Percentiles rank a stretch among this genome's conserved stretches.
phyloP scores from a whole-genome alignment of 1,284 basidiomycete genomes.

The Austroboletus niveus region DNA sequence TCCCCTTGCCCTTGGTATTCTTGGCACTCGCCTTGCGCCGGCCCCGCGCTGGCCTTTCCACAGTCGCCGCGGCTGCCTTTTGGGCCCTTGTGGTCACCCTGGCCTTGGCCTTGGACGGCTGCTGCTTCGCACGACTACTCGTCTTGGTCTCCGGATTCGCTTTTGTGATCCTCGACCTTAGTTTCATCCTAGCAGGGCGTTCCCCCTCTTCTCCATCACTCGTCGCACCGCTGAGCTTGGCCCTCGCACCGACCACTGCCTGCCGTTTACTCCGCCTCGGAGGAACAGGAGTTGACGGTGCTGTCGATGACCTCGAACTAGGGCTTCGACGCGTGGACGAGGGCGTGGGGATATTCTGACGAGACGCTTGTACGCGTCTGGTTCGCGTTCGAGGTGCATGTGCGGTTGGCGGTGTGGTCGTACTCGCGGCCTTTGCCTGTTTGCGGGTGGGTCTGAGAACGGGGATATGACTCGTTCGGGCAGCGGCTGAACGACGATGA shows the following conservation, averaged over 20 bases:
- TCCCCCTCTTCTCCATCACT: constrained; percentile 7
- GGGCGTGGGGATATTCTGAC: constrained; percentile 26
- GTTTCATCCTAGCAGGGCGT: constrained; percentile 13
- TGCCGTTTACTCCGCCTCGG: constrained; percentile 29
- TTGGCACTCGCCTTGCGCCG: constrained; percentile 16
- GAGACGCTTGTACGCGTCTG: constrained; percentile 16
- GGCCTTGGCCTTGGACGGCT: constrained; percentile 4
- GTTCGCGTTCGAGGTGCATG: constrained; percentile 1
- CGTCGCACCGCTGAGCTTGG: constrained; percentile 2
- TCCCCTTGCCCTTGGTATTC: constrained; percentile 29
- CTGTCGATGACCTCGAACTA: constrained; percentile 11
- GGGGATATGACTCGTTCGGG: not conserved
- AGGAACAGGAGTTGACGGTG: constrained; percentile 20
- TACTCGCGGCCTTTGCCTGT: constrained; percentile 10
- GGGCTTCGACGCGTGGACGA: constrained; percentile 17
- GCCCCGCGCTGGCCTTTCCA: constrained; percentile 17
- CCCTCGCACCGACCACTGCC: constrained; percentile 21
- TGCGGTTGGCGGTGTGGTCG: not conserved
- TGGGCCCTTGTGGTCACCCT: constrained; percentile 8
- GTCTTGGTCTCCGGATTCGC: constrained; percentile 6
- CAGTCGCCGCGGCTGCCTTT: constrained; percentile 3
- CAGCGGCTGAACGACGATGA: constrained; percentile 4
- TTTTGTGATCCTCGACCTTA: constrained; percentile 17
- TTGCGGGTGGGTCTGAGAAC: constrained; percentile 12
- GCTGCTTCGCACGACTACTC: constrained; percentile 1